Evolutionary conservation across 495 filamentous ascomycete species (phyloP).

Genomic region (Lepidopterella palustris): DNA sequence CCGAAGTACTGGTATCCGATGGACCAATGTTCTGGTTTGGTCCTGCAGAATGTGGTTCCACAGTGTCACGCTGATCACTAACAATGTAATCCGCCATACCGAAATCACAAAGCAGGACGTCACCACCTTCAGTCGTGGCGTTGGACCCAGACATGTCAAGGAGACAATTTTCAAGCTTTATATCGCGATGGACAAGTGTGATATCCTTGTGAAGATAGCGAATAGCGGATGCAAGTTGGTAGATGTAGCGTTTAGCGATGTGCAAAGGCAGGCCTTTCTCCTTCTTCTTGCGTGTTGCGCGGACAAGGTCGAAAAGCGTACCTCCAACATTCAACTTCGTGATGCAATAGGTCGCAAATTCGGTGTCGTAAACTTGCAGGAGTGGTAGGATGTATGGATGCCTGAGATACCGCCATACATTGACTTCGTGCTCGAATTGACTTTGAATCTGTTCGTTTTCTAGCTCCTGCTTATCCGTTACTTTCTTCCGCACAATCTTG

Average conservation of each 20-base stretch:
- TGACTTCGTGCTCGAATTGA: constrained; percentile 68
- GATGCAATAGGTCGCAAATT: constrained; percentile 69
- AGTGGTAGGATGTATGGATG: constrained; percentile 61
- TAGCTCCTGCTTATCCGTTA: constrained; percentile 48
- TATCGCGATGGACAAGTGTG: constrained; percentile 63
- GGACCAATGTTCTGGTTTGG: constrained; percentile 47
- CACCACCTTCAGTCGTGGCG: constrained; percentile 47
- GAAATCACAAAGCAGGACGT: constrained; percentile 65
- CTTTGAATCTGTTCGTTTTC: constrained; percentile 67
- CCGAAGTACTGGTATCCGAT: constrained; percentile 48
- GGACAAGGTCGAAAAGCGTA: constrained; percentile 63
- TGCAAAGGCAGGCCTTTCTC: constrained; percentile 43
- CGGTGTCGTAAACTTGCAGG: constrained; percentile 61
- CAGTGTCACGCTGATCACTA: constrained; percentile 38
- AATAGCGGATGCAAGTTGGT: constrained; percentile 62
- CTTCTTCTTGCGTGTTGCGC: constrained; percentile 45
- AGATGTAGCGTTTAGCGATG: constrained; percentile 57
- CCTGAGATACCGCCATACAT: constrained; percentile 62
- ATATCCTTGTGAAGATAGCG: constrained; percentile 71
- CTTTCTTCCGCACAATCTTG: constrained; percentile 64
- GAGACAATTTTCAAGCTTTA: constrained; percentile 74
- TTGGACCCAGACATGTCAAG: constrained; percentile 51
- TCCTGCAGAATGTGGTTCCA: constrained; percentile 35
- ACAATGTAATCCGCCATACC: constrained; percentile 68
- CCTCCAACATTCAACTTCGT: constrained; percentile 61